A percentile compares a stretch with the other conserved stretches of the same genome.
Evolutionary conservation across 2,329 filamentous ascomycete genomes (phyloP).

Genomic region (Trichoderma brevicompactum): DNA sequence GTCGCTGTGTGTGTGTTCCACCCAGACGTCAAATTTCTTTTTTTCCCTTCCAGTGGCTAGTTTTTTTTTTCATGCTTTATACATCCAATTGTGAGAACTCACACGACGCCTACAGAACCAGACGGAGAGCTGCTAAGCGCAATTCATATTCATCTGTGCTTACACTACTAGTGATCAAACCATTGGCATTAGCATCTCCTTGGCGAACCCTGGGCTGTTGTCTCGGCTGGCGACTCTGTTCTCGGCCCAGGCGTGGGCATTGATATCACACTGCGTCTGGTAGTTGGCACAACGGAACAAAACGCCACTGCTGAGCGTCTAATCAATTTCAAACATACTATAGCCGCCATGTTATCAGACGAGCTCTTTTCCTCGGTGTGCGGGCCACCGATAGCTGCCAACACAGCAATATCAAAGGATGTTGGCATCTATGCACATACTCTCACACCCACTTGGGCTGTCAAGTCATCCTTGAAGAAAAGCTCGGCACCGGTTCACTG

Average conservation of each 20-base stretch:
- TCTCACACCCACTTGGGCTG: slow-evolving; percentile 74
- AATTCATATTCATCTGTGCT: background rate
- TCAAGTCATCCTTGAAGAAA: slow-evolving; percentile 86
- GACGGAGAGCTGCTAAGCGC: background rate
- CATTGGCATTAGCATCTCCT: slow-evolving; percentile 14
- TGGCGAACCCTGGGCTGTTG: background rate
- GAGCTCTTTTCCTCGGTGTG: slow-evolving; percentile 63
- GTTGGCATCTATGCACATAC: slow-evolving; percentile 86
- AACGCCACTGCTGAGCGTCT: background rate
- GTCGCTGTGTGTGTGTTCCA: slow-evolving; percentile 9
- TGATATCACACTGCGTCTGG: background rate
- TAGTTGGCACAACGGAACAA: background rate
- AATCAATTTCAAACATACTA: background rate
- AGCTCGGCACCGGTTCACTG: slow-evolving; percentile 80
- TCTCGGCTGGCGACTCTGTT: background rate
- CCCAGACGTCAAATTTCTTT: slow-evolving; percentile 20
- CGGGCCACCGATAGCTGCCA: slow-evolving; percentile 62
- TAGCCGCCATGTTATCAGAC: slow-evolving; percentile 59
- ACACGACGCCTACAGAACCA: slow-evolving; percentile 9
- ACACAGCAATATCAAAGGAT: slow-evolving; percentile 72
- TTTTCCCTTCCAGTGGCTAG: slow-evolving; percentile 1
- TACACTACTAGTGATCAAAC: background rate
- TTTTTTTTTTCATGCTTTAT: background rate
- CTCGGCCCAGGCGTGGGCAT: background rate
- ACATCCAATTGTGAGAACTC: background rate